These are phyloP conservation scores for Priceomyces carsonii DNA, from an alignment of 805 yeast species.

Conservation along the genomic window DNA sequence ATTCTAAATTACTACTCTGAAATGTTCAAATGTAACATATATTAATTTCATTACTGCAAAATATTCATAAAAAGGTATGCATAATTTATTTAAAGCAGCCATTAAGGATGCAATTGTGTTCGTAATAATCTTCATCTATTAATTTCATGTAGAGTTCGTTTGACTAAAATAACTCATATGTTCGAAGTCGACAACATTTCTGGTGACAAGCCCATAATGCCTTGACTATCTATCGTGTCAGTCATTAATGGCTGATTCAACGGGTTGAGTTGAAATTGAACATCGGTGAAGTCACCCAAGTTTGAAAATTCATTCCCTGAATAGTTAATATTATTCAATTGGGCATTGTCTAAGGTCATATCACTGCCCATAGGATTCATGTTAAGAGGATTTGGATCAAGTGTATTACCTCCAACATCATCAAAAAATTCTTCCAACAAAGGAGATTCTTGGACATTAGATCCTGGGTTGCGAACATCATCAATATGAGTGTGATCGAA, in stretches of 20 bases:
- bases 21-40: too few relatives aligned
- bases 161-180: too few relatives aligned
- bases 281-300: constrained; percentile 4
- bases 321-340: neutral
- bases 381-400: too few relatives aligned
- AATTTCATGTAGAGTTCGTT: too few relatives aligned
- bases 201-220: constrained; percentile 3
- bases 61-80: too few relatives aligned
- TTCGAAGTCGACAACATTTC: constrained; percentile 7
- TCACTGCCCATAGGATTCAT: neutral
- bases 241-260: constrained; percentile 3
- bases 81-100: too few relatives aligned
- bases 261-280: constrained; percentile 3
- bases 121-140: too few relatives aligned
- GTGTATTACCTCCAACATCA: too few relatives aligned
- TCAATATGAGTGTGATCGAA: constrained; percentile 10
- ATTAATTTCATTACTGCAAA: too few relatives aligned
- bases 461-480: neutral
- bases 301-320: constrained; percentile 5
- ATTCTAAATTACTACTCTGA: too few relatives aligned
- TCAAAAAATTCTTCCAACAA: constrained; percentile 2
- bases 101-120: too few relatives aligned
- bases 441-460: constrained; percentile 5
- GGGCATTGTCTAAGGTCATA: neutral
- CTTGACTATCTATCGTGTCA: constrained; percentile 2